Evolutionary conservation across 2,329 filamentous ascomycete genomes (phyloP), one percentile per base, ranked within the genome.

Genomic region (Coniochaeta hoffmannii): DNA sequence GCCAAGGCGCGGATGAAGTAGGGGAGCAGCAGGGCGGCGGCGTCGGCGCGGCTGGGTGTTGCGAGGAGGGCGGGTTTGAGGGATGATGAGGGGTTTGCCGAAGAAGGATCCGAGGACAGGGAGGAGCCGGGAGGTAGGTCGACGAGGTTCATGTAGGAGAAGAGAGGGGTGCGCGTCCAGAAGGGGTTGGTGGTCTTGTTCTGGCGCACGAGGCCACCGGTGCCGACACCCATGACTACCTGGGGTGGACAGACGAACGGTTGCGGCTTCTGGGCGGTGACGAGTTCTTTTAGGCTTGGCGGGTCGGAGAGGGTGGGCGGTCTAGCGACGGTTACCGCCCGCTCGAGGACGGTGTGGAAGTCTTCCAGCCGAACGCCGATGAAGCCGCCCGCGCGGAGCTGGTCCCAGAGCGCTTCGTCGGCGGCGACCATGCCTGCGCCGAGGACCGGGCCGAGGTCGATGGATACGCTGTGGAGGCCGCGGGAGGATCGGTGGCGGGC

Each of bases 141-240:
- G 4, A 81, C 66, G 24, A 73, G 63, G 57, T 76, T 76, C 46
- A 83, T 71, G 54, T 74, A 71, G 2, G 71, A 66, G 56, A 78
- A 82, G 35, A 80, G 66, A 0, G 77, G 72, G 0, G 76, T 76
- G 6, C 71, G 73, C 10, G 75, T 71, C 78, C 79, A 82, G 64
- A 80, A 82, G 1, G 79, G 77, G 57, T 82, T 79, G 0, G 73
- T 69, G 0, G 76, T 74, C 54, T 73, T 68, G 63, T 80, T 82
- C 60, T 82, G 80, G 5, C 66, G 65, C 12, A 79, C 71, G 15
- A 82, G 69, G 0, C 80, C 80, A 17, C 80, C 80, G 0, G 79
- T 81, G 11, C 79, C 79, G 12, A 81, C 73, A 7, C 78, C 77
- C 19, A 78, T 73, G n/a, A 78, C 69, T 17, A 82, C 63, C 58